Evolutionary conservation across 345 rosid genomes (phyloP).

Genomic region (Eucalyptus urophylla): DNA sequence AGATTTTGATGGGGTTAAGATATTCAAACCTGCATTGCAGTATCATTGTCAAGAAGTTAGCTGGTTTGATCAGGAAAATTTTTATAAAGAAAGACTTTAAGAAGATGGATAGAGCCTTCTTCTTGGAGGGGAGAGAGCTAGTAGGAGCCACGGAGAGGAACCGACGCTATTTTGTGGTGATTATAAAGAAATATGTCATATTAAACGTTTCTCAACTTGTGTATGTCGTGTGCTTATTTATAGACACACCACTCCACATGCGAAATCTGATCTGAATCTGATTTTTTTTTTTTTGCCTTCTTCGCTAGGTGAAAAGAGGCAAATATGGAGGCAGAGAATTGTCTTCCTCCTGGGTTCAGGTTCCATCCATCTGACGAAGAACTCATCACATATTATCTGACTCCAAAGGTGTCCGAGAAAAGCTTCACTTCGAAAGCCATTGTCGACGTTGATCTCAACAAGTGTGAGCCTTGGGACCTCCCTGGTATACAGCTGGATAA

Average conservation of each 20-base stretch:
- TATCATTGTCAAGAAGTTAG: background rate
- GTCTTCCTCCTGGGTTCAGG: background rate
- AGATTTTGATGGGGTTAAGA: background rate
- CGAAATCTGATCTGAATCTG: background rate
- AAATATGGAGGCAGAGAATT: background rate
- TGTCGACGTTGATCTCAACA: background rate
- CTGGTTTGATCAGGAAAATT: background rate
- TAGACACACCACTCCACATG: background rate
- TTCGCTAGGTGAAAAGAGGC: background rate
- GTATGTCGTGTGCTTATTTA: background rate
- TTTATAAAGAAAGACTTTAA: background rate
- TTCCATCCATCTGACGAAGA: background rate
- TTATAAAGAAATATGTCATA: background rate
- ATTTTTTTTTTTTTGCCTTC: background rate
- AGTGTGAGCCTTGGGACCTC: background rate
- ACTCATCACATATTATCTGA: background rate
- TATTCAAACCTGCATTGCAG: background rate
- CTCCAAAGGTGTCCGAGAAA: background rate
- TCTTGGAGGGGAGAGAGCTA: background rate
- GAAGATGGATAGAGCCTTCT: background rate
- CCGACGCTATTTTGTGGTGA: background rate
- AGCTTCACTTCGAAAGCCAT: background rate
- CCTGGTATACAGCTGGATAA: background rate
- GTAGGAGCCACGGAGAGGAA: background rate
- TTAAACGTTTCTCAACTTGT: background rate